These are phyloP conservation scores for Thozetella sp. DNA, from an alignment of 495 filamentous ascomycete species.

Conservation along the genomic window DNA sequence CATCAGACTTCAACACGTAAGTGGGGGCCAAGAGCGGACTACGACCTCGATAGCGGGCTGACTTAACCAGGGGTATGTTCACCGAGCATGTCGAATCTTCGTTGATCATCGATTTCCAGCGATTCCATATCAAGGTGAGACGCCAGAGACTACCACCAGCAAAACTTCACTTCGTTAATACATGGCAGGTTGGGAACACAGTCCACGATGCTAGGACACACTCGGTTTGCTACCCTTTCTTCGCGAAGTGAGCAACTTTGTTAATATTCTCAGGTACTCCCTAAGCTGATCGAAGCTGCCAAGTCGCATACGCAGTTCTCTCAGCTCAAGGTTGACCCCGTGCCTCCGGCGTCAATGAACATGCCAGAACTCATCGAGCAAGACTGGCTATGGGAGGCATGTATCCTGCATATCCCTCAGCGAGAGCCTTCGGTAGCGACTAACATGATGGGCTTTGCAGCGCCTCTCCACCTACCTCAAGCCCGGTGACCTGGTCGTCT, in stretches of 20 bases:
- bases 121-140: slow-evolving; percentile 37
- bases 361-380: slow-evolving; percentile 23
- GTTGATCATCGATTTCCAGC: slow-evolving; percentile 37
- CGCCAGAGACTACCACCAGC: too few species aligned
- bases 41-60: slow-evolving; percentile 5
- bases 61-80: slow-evolving; percentile 30
- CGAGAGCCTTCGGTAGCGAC: too few species aligned
- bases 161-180: too few species aligned
- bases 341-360: background rate
- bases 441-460: too few species aligned
- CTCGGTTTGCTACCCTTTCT: slow-evolving; percentile 16
- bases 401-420: too few species aligned
- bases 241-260: too few species aligned
- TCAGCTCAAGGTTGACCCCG: background rate
- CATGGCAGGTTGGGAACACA: slow-evolving; percentile 22
- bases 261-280: slow-evolving; percentile 8
- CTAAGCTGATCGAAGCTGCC: slow-evolving; percentile 20
- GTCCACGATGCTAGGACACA: slow-evolving; percentile 31
- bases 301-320: slow-evolving; percentile 13
- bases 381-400: slow-evolving; percentile 40
- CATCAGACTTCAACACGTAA: slow-evolving; percentile 28
- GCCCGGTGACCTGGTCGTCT: slow-evolving; percentile 49
- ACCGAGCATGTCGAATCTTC: slow-evolving; percentile 23
- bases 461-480: slow-evolving; percentile 35
- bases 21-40: background rate